Evolutionary conservation across 345 rosid species (phyloP).

Genomic region (Arabis alpina): DNA sequence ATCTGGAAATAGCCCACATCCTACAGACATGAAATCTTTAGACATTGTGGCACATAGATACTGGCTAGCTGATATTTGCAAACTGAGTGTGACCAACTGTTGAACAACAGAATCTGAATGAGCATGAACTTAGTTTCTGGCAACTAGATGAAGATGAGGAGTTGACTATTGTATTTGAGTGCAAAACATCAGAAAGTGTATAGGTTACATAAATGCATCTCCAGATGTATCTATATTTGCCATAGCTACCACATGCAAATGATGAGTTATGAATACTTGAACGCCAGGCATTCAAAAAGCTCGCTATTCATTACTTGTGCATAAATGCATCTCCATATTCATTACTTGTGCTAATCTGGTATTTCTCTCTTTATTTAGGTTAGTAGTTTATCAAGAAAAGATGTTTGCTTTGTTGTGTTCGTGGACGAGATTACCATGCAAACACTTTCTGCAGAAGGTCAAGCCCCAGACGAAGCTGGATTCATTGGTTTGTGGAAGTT

Average conservation of each 20-base stretch:
- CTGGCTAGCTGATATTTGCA: constrained; percentile 9
- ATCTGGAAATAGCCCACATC: constrained; percentile 2
- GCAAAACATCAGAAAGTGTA: not conserved
- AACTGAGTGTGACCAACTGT: constrained; percentile 9
- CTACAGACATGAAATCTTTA: constrained; percentile 1
- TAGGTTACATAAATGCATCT: not conserved
- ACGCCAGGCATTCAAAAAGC: not conserved
- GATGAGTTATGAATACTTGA: not conserved
- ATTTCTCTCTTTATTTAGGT: constrained; percentile 56
- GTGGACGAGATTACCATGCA: constrained; percentile 80
- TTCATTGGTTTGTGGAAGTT: constrained; percentile 95
- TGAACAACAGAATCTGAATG: not conserved
- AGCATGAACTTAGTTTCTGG: not conserved
- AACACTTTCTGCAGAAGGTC: constrained; percentile 81
- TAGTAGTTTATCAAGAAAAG: constrained; percentile 82
- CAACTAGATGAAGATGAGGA: not conserved
- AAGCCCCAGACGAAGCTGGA: constrained; percentile 72
- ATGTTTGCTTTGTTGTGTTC: constrained; percentile 97
- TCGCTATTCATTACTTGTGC: constrained; percentile 19
- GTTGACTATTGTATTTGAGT: not conserved
- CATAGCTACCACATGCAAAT: not conserved
- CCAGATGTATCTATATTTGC: not conserved
- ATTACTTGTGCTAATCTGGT: constrained; percentile 23
- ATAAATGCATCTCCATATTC: too few species aligned
- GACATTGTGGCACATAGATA: constrained; percentile 18